Evolutionary conservation across 306 rosid species (phyloP).

Genomic region (Cicer bijugum): DNA sequence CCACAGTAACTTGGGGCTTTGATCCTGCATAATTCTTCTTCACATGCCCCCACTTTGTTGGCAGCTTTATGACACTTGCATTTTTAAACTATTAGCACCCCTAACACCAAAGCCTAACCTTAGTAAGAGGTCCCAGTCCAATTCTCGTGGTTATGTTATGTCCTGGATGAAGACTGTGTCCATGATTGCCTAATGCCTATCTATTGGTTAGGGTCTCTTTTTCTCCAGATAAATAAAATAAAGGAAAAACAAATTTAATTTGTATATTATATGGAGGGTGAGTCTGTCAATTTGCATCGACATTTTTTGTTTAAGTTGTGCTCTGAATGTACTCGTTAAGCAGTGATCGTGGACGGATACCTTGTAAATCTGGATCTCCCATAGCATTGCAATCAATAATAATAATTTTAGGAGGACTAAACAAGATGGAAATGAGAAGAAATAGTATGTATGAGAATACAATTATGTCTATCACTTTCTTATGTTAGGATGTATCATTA

Average conservation of each 20-base stretch:
- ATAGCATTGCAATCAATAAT: neutral
- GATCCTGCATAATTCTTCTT: neutral
- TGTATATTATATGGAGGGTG: neutral
- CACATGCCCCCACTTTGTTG: neutral
- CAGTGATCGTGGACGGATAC: neutral
- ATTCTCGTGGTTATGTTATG: conserved; percentile 1
- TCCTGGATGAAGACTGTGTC: neutral
- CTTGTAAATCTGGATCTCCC: neutral
- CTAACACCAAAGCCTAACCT: conserved; percentile 2
- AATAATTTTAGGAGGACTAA: neutral
- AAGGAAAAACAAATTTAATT: neutral
- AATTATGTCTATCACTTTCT: neutral
- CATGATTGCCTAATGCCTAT: neutral
- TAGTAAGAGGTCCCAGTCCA: neutral
- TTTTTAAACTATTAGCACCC: conserved; percentile 9
- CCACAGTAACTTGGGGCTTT: no score
- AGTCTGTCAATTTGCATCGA: neutral
- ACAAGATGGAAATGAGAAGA: conserved; percentile 1
- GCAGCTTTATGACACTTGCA: neutral
- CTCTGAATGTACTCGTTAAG: neutral
- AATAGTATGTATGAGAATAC: neutral
- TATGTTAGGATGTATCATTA: neutral
- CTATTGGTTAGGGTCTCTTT: neutral
- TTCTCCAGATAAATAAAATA: neutral
- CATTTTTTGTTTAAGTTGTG: conserved; percentile 12